Conservation (phyloP, 345 rosid genomes). For the Turnera subulata region DNA sequence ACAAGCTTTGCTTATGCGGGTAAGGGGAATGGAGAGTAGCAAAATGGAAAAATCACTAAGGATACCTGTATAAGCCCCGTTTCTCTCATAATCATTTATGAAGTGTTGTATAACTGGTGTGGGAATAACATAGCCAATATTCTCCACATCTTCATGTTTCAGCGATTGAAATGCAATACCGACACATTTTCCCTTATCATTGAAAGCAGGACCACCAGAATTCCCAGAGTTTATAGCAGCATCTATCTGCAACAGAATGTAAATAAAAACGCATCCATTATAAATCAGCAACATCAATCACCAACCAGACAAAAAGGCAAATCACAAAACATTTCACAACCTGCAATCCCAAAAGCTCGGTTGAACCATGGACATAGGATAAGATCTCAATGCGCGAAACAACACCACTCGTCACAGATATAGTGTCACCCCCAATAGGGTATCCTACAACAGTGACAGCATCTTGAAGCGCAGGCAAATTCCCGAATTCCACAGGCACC, state of each 20-base stretch:
- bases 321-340: conserved; percentile 21
- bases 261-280: neutral
- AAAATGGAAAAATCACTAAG: neutral
- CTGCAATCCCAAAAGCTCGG: conserved; percentile 93
- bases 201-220: conserved; percentile 98
- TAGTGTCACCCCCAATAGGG: conserved; percentile 93
- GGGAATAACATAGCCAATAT: conserved; percentile 92
- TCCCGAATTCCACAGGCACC: conserved; percentile 81
- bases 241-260: conserved; percentile 57
- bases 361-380: conserved; percentile 87
- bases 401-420: conserved; percentile 96
- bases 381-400: conserved; percentile 90
- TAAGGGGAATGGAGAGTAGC: too few relatives aligned
- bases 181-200: conserved; percentile 81
- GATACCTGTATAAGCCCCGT: conserved; percentile 79
- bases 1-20: too few relatives aligned
- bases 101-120: conserved; percentile 90
- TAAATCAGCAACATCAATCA: conserved; percentile 1
- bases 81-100: conserved; percentile 82
- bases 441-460: conserved; percentile 98
- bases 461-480: conserved; percentile 90
- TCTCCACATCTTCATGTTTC: conserved; percentile 91
- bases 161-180: conserved; percentile 98
- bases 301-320: conserved; percentile 3
- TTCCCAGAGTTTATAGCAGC: conserved; percentile 98